A percentile compares a stretch with the other conserved stretches of the same genome.
Evolutionary conservation across 345 rosid genomes (phyloP).

Genomic region (Populus nigra): DNA sequence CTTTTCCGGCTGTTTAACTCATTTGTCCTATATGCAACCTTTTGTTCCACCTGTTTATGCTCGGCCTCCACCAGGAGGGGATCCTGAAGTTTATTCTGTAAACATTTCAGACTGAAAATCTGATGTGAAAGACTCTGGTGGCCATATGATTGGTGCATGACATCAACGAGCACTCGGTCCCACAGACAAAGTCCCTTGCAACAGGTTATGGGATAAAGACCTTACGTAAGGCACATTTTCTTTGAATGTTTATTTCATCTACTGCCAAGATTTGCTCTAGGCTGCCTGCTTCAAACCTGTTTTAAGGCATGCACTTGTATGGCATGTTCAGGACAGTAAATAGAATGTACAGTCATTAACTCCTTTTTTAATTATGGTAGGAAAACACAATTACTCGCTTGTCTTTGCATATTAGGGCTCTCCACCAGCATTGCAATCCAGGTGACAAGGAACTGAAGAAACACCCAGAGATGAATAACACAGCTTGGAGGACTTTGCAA

Average conservation of each 20-base stretch:
- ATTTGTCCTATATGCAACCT: conserved; percentile 34
- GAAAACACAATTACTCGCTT: background rate
- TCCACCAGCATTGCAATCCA: conserved; percentile 68
- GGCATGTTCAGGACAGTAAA: no score
- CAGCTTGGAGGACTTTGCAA: conserved; percentile 65
- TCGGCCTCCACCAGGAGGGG: conserved; percentile 56
- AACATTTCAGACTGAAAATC: conserved; percentile 50
- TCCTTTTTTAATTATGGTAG: no score
- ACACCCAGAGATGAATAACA: conserved; percentile 62
- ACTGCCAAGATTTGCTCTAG: no score
- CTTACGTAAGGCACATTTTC: conserved; percentile 52
- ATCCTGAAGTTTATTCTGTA: conserved; percentile 42
- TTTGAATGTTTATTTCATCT: conserved; percentile 13
- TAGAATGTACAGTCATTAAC: no score
- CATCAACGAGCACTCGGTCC: conserved; percentile 53
- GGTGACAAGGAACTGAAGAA: conserved; percentile 50
- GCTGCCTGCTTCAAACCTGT: no score
- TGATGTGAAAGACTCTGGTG: conserved; percentile 44
- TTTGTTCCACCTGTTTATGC: conserved; percentile 51
- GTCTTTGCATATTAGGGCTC: conserved; percentile 55
- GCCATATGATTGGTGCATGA: conserved; percentile 50
- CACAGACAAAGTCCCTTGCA: conserved; percentile 58
- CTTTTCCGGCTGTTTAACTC: conserved; percentile 55
- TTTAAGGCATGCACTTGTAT: no score
- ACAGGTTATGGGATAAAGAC: conserved; percentile 62